Base-by-base conservation (phyloP, 148 eudicot genomes). In the Chenopodium formosanum region DNA sequence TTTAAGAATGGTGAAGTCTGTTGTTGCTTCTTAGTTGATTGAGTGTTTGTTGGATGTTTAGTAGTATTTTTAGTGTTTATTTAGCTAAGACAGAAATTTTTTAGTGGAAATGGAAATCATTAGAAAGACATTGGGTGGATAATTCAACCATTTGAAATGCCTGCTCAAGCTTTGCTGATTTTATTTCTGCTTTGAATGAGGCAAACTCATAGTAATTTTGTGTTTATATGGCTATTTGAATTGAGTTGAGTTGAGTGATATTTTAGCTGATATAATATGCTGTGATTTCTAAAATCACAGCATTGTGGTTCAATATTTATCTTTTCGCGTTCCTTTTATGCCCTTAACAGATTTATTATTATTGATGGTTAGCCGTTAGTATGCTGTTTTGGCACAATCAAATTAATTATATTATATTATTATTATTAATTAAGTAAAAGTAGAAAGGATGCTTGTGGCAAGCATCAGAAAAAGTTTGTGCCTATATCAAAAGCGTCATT, bases 381-480 rank as follows among this genome's bases (percentile, higher is more conserved):
- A 14, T 9, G n/a, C 46, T 14, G 4, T 20, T 32, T 32, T 7
- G 11, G 46, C 10, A 7, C 72, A 69, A 69, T 69, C 9, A 2
- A 22, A 10, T 9, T 31, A 72, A 72, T 19, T 19, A 62, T 48
- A 74, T 67, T 40, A 32, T 32, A 78, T 78, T 32, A 72, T 78
- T 32, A 72, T 32, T 0, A 40, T 40, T 40, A n/a, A 37, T 34
- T 3, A 34, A 23, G 34, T 19, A 4, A 11, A 34, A 76, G 66
- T 80, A 34, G 81, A 84, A 48, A 81, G 81, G 62, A 77, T 84
- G 68, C 77, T 56, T 81, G 75, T 65, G 40, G 81, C 50, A 76
- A 77, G 79, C 84, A 84, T 81, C 81, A 64, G n/a, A 32, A 34
- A 74, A 81, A 77, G 50, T 77, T 78, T 76, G 70, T 65, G 16